Evolutionary conservation across 495 filamentous ascomycete species (phyloP).

Genomic region (Pyrenula aspistea): DNA sequence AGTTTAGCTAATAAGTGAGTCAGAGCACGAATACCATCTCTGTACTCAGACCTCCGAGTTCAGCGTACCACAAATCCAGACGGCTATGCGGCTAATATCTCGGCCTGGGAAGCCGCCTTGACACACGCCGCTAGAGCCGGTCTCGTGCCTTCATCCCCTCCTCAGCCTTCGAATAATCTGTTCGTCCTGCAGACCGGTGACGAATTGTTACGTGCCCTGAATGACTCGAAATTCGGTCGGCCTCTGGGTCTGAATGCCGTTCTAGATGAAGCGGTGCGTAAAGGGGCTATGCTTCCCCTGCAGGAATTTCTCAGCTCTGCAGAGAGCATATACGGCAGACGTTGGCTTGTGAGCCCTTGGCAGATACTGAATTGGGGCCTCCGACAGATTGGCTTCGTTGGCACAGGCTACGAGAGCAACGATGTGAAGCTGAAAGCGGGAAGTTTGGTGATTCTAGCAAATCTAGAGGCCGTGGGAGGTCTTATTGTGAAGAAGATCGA

Average conservation of each 20-base stretch:
- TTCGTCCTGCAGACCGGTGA: constrained; percentile 59
- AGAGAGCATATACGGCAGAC: constrained; percentile 49
- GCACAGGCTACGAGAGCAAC: constrained; percentile 24
- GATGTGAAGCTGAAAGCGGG: constrained; percentile 22
- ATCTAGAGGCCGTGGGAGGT: constrained; percentile 39
- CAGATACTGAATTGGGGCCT: constrained; percentile 65
- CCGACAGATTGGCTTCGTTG: constrained; percentile 51
- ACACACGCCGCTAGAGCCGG: constrained; percentile 55
- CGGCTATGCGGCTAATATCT: constrained; percentile 74
- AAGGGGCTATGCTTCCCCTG: constrained; percentile 56
- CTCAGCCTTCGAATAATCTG: constrained; percentile 20
- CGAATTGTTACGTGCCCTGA: constrained; percentile 55
- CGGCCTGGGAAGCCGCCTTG: constrained; percentile 72
- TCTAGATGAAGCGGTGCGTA: constrained; percentile 60
- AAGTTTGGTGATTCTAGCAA: constrained; percentile 39
- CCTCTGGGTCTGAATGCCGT: constrained; percentile 76
- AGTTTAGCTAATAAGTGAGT: background rate
- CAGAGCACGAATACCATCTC: constrained; percentile 74
- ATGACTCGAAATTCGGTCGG: constrained; percentile 66
- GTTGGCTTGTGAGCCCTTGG: constrained; percentile 38
- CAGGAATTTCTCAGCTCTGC: constrained; percentile 44
- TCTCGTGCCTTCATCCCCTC: constrained; percentile 33
- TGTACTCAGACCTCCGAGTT: constrained; percentile 84
- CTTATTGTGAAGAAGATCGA: constrained; percentile 52
- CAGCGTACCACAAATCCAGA: constrained; percentile 79